Evolutionary conservation across 2,329 filamentous ascomycete species (phyloP).

Genomic region (Colletotrichum higginsianum): DNA sequence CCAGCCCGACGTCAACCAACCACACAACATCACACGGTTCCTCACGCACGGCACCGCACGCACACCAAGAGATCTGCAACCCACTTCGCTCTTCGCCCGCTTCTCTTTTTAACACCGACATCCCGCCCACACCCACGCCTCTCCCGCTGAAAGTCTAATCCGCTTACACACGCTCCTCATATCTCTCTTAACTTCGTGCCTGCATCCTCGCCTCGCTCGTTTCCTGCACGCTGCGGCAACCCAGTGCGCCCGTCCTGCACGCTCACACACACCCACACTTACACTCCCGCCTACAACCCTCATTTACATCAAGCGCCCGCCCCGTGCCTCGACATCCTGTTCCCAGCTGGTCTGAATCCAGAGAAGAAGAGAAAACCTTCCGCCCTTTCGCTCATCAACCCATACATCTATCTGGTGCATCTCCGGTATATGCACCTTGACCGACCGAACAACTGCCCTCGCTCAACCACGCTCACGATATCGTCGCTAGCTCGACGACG

Average conservation of each 20-base stretch:
- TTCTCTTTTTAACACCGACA: slow-evolving; percentile 28
- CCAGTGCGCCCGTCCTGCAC: neutral
- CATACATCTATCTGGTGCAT: neutral
- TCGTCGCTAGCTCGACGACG: slow-evolving; percentile 36
- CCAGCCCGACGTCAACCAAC: neutral
- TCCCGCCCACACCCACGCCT: slow-evolving; percentile 8
- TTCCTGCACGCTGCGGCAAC: neutral
- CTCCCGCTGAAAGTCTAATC: neutral
- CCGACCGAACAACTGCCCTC: neutral
- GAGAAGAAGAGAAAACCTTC: neutral
- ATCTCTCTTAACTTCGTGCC: neutral
- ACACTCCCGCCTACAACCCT: neutral
- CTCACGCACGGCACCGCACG: slow-evolving; percentile 32
- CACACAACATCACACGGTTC: slow-evolving; percentile 6
- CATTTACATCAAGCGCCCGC: slow-evolving; percentile 24
- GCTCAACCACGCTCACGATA: neutral
- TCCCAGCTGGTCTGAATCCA: slow-evolving; percentile 35
- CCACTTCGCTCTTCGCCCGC: slow-evolving; percentile 2
- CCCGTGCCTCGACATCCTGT: neutral
- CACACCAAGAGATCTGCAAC: slow-evolving; percentile 35
- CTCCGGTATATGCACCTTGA: neutral
- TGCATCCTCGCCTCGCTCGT: neutral
- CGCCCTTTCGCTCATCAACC: slow-evolving; percentile 14
- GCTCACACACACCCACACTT: neutral
- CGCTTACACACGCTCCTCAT: neutral